Percentiles rank a stretch among this genome's conserved stretches.
These are phyloP conservation scores for Neurospora sp. DNA, from an alignment of 495 filamentous ascomycete genomes.

Conservation along the genomic window DNA sequence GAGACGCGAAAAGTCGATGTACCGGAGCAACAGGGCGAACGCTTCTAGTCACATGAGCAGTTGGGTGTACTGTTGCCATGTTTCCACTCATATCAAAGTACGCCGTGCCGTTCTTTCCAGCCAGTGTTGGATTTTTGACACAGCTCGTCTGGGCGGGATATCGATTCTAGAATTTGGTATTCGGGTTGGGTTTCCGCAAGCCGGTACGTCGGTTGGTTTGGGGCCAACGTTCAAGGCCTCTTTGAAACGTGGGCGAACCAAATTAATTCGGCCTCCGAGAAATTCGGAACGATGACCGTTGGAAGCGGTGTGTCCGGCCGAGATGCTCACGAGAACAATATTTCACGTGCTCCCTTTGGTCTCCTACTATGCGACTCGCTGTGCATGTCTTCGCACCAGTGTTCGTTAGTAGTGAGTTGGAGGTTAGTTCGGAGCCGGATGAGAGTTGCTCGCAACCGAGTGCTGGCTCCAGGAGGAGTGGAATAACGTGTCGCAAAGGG, in stretches of 20 bases:
- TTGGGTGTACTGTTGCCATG: neutral
- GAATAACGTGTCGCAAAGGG: neutral
- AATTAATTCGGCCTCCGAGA: neutral
- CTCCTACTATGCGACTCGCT: neutral
- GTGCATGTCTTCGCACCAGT: neutral
- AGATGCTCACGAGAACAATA: neutral
- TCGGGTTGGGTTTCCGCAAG: neutral
- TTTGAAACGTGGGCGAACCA: neutral
- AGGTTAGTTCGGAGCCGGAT: neutral
- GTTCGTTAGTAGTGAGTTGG: neutral
- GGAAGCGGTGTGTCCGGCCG: neutral
- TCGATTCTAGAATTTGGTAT: neutral
- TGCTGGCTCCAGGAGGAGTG: neutral
- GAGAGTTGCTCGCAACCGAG: neutral
- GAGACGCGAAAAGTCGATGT: neutral
- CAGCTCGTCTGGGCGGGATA: neutral
- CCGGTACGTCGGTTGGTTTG: neutral
- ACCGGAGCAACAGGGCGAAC: neutral
- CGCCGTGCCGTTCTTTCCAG: neutral
- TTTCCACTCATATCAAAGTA: neutral
- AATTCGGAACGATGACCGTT: neutral
- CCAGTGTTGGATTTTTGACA: neutral
- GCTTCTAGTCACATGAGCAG: neutral
- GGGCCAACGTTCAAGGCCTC: neutral
- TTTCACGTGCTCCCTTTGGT: neutral